Evolutionary conservation across 768 basidiomycete genomes (phyloP).

Genomic region (Lactarius quietus): DNA sequence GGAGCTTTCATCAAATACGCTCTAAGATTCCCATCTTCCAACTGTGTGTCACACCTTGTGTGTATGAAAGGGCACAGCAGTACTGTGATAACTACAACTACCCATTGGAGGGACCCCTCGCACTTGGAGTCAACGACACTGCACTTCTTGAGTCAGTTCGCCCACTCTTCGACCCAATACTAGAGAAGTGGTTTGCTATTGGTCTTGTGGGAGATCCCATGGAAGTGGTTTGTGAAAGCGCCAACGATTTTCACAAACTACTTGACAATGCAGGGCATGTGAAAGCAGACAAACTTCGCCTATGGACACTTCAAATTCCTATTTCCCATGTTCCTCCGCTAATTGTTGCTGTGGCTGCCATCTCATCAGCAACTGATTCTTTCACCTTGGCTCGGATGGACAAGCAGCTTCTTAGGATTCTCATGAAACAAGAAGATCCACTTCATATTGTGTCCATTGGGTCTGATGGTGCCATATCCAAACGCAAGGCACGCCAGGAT

Average conservation of each 20-base stretch:
- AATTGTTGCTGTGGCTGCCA: background rate
- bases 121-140: background rate
- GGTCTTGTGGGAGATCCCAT: background rate
- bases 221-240: background rate
- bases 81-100: background rate
- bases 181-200: background rate
- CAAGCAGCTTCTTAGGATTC: background rate
- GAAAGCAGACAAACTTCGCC: background rate
- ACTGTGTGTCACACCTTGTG: background rate
- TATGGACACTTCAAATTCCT: background rate
- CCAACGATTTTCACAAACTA: background rate
- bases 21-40: background rate
- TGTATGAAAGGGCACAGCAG: background rate
- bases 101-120: background rate
- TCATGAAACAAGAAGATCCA: background rate
- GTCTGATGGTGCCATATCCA: background rate
- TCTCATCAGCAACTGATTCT: background rate
- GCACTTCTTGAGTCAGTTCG: background rate
- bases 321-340: background rate
- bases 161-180: background rate
- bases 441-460: background rate
- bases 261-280: background rate
- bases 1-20: background rate
- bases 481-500: background rate
- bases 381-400: background rate